Percentiles rank a stretch among this genome's conserved stretches.
Evolutionary conservation across 352 stramenopile genomes (phyloP).

Genomic region (Albugo laibachii): DNA sequence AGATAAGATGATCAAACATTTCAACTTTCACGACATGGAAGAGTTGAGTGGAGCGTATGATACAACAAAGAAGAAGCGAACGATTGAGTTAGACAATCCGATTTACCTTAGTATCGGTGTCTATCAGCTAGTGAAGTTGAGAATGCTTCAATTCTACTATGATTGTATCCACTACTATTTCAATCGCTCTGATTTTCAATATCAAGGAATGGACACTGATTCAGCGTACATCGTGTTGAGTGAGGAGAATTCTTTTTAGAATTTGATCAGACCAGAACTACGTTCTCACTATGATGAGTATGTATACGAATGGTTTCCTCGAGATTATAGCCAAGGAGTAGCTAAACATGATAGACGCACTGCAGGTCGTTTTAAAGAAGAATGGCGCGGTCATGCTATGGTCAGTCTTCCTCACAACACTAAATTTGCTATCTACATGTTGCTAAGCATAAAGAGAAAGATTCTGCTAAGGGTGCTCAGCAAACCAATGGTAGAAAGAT

Average conservation of each 20-base stretch:
- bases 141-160: conserved; percentile 11
- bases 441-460: conserved; percentile 5
- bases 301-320: conserved; percentile 8
- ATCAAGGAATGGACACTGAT: conserved; percentile 10
- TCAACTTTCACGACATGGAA: conserved; percentile 3
- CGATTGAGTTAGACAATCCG: conserved; percentile 6
- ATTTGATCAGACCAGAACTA: conserved; percentile 8
- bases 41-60: conserved; percentile 5
- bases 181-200: conserved; percentile 9
- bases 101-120: conserved; percentile 10
- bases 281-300: conserved; percentile 6
- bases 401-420: conserved; percentile 8
- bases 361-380: conserved; percentile 11
- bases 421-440: conserved; percentile 13
- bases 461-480: conserved; percentile 12
- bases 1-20: background rate
- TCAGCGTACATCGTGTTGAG: conserved; percentile 8
- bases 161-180: conserved; percentile 9
- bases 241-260: conserved; percentile 6
- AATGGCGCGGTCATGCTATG: conserved; percentile 11
- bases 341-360: conserved; percentile 2
- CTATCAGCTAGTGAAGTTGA: conserved; percentile 9
- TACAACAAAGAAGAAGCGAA: conserved; percentile 4
- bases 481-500: conserved; percentile 2
- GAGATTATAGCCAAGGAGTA: conserved; percentile 3